Conservation (phyloP, 129 eudicot genomes). For the Tanacetum coccineum region DNA sequence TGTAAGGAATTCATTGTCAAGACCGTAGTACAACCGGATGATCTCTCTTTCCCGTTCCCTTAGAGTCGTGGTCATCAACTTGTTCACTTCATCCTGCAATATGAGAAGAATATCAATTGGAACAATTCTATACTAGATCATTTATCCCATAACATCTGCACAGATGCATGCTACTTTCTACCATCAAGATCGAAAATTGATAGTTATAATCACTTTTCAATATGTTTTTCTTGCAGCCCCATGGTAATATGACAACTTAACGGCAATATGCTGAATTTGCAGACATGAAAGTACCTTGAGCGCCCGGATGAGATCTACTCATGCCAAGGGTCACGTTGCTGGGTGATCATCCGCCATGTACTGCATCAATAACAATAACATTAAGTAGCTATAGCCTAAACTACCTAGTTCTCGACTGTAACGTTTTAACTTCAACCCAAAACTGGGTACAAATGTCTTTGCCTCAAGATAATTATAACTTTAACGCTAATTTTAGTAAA, state of each 20-base stretch:
- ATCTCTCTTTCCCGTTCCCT: slow-evolving; percentile 76
- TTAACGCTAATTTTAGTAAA: neutral
- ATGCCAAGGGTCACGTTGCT: slow-evolving; percentile 92
- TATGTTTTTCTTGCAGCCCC: neutral
- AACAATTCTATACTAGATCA: neutral
- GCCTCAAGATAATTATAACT: neutral
- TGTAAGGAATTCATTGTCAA: slow-evolving; percentile 88
- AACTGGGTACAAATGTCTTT: neutral
- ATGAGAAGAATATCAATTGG: neutral
- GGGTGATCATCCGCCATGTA: slow-evolving; percentile 82
- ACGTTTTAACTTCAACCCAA: too few relatives aligned
- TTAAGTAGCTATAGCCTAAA: neutral
- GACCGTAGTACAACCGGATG: slow-evolving; percentile 83
- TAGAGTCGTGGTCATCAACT: slow-evolving; percentile 56
- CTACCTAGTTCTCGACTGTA: slow-evolving; percentile 2
- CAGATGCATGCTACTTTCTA: neutral
- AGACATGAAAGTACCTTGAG: slow-evolving; percentile 63
- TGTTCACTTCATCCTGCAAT: slow-evolving; percentile 88
- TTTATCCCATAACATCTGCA: neutral
- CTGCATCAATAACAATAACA: slow-evolving; percentile 39
- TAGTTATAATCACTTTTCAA: slow-evolving; percentile 5
- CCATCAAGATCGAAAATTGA: neutral
- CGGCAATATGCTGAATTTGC: slow-evolving; percentile 12
- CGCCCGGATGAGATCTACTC: slow-evolving; percentile 71
- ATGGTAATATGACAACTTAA: neutral